Evolutionary conservation across 768 basidiomycete species (phyloP).

Genomic region (Chalciporus pseudorubinellus): DNA sequence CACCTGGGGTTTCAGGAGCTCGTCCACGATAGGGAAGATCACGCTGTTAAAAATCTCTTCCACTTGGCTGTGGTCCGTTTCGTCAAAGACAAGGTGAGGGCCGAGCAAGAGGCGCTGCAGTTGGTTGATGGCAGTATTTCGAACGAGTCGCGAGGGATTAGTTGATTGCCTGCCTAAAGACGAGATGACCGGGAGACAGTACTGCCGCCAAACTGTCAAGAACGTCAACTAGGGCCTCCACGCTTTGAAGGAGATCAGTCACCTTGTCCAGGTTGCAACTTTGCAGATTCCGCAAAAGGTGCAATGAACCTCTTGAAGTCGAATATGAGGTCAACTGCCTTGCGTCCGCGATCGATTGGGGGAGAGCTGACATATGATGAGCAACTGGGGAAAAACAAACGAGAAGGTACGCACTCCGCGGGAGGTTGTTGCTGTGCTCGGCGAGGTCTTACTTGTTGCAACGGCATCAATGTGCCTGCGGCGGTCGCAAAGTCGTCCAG

Average conservation of each 20-base stretch:
- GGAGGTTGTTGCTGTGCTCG: constrained; percentile 48
- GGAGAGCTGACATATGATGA: constrained; percentile 53
- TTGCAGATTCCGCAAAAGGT: constrained; percentile 50
- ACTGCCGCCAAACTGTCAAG: constrained; percentile 69
- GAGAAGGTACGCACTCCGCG: constrained; percentile 44
- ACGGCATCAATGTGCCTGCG: constrained; percentile 63
- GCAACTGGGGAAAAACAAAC: not conserved
- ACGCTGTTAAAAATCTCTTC: constrained; percentile 86
- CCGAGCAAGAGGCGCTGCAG: constrained; percentile 85
- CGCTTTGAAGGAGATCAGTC: constrained; percentile 8
- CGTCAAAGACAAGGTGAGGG: constrained; percentile 61
- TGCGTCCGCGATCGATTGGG: constrained; percentile 73
- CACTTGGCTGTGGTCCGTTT: constrained; percentile 58
- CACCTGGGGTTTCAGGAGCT: constrained; percentile 81
- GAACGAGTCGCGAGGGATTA: constrained; percentile 80
- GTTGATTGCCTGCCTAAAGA: constrained; percentile 79
- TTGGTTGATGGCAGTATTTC: constrained; percentile 75
- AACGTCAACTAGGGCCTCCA: constrained; percentile 4
- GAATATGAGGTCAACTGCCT: constrained; percentile 78
- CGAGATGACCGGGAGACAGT: constrained; percentile 70
- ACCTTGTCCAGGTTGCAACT: constrained; percentile 36
- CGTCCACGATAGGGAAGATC: constrained; percentile 89
- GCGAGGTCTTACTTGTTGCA: constrained; percentile 53
- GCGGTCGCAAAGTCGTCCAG: constrained; percentile 84
- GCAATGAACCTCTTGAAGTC: constrained; percentile 67